Base-by-base conservation (phyloP, 108 stramenopile genomes). In the Cylindrotheca closterium region DNA sequence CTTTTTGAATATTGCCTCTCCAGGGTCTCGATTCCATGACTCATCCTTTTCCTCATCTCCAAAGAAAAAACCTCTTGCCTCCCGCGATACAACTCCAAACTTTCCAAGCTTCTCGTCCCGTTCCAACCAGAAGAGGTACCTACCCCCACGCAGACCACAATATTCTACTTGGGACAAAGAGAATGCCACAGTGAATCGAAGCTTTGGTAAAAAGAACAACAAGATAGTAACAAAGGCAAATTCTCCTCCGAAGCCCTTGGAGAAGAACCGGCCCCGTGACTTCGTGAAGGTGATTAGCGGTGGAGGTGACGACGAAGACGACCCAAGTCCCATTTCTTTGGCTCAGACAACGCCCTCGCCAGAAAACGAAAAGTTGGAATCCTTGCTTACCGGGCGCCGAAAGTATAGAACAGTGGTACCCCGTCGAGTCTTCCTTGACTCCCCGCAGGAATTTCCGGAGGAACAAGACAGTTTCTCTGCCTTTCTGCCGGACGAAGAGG, bases 351-450 rank as follows among this genome's bases (percentile, higher is more conserved):
- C 15, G 37, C 10, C 37, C 10, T 15, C 37, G 37, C 15, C 37
- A 7, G 10, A 7, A 42, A 42, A 42, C 15, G 37, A 42, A 10
- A 42, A 15, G 51, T 17, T 17, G 8, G 51, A 51, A 23, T 7
- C 51, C 51, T 45, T 52, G 2, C 26, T 67, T 5, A 48, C 63
- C 19, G 71, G 71, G 30, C 63, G 71, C 52, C 48, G 63, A 60
- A 66, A 60, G n/a, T 75, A 56, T 55, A 66, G 74, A 1, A 75
- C 74, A 3, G 74, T 75, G 8, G 74, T 75, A 1, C 74, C 74
- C 15, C 54, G 63, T 22, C 67, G 74, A 5, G 68, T 75, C 8
- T 75, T 58, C 32, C 24, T 68, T 24, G 57, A 65, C 18, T 52
- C 58, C 24, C 59, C 66, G 1, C 24, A 60, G 26, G 25, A 68